Evolutionary conservation across 2,329 filamentous ascomycete species (phyloP), one percentile per base, ranked within the genome.

Genomic region (Diaporthe amygdali): DNA sequence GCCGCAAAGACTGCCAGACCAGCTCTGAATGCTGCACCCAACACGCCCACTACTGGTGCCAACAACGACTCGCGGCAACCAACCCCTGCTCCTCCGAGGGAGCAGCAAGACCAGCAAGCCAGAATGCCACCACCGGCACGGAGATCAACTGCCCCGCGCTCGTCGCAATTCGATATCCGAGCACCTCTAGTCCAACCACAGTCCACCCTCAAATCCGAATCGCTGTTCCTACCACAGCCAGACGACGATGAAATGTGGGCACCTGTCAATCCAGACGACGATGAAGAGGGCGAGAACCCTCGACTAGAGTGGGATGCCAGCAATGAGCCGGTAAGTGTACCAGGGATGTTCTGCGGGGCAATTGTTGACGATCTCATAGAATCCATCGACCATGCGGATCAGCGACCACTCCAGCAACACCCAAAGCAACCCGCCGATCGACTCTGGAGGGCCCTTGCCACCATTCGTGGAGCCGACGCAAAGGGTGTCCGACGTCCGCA

Each of bases 281-380:
- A 89, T 27, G 90, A 91, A 37, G 87, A 91, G 15, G 89, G 89
- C 8, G 91, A 91, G 37, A 89, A 90, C 68, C 90, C 91, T 63
- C 90, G 91, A 75, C 82, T 95, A 54, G 91, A 91, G 46, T 96
- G 93, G 93, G 92, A 95, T 80, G 87, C 91, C 66, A 92, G 88
- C 77, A 89, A 87, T 46, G 87, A 92, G 59, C 85, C 87, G 74
- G 91, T 92, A 81, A 84, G 86, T 80, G 6, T 20, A 6, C 25
- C 30, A n/a, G 20, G 5, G n/a, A 17, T 8, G 25, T n/a, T 30
- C n/a, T 17, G 15, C 20, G 30, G 22, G 10, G 10, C 34, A 32
- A 2, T 51, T 66, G 51, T 22, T 71, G 41, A 73, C 30, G n/a
- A 2, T n/a, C n/a, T 34, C 17, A 17, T 72, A 88, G 86, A 84